Base-by-base conservation (phyloP, 2,329 filamentous ascomycete genomes). In the Fusarium drepaniforme region DNA sequence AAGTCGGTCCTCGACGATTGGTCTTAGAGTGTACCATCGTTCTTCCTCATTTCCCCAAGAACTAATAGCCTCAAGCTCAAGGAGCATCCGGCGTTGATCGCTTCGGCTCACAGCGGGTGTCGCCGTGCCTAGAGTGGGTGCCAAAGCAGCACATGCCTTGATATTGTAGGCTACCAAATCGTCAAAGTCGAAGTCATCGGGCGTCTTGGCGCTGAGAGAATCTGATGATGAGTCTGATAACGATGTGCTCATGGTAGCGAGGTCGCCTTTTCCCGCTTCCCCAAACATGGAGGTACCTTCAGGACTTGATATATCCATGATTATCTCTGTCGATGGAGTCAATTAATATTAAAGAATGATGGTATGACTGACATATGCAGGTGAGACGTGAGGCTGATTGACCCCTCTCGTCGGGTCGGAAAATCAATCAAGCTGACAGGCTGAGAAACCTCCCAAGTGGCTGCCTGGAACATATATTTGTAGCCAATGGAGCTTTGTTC, bases 381-480 rank as follows among this genome's bases (percentile, higher is more conserved):
- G 51, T 33, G n/a, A 21, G 30, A 35, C 8, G 51, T 21, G 3
- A 56, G 51, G 51, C 51, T 56, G 28, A 56, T n/a, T 56, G 51
- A 35, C 51, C 51, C 51, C 51, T 56, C 51, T 56, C 18, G 12
- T 21, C 51, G 51, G 51, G 51, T 35, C 51, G 51, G 51, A 56
- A 56, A 56, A 56, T 56, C 51, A 56, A 56, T 56, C 51, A 56
- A 56, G 51, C 51, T 56, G 51, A 56, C 51, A 35, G 51, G 28
- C 49, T 21, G 51, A n/a, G 49, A 56, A 21, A 13, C 18, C 7
- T 33, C 2, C 7, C 18, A 33, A 33, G 12, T 56, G 51, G 51
- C 28, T 56, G 51, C 28, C 12, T 33, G 7, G 28, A 33, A 21
- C n/a, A 7, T 12, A 30, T n/a, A 5, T 6, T 13, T n/a, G 49